Evolutionary conservation across 495 filamentous ascomycete species (phyloP), one percentile per base, ranked within the genome.

Genomic region (Xylona heveae): DNA sequence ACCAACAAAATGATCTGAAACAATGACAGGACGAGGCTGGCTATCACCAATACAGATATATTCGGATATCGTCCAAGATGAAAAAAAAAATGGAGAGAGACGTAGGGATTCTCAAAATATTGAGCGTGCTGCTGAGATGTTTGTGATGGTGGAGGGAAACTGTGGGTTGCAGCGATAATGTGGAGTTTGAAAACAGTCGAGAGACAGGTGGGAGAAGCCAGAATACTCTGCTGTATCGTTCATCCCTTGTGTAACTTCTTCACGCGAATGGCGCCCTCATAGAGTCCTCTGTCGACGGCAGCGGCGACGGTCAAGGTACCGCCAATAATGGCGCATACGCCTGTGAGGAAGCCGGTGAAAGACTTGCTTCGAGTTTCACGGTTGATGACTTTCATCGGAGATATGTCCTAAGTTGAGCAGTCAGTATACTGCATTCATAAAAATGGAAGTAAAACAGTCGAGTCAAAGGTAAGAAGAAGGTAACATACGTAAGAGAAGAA

Each of bases 341-440:
- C 88, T 1, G 85, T 82, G 26, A 99, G 45, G 58, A 99, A 95
- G 4, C 78, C 75, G 1, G 77, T 66, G 51, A 95, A 85, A 10
- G 72, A 70, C 58, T 94, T 94, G 12, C 70, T 55, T 13, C 80
- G 70, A 38, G 75, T 76, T 59, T 99, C 88, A 24, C 82, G 71
- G 59, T 95, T 99, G 57, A 99, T 77, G 26, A 99, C 90, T 55
- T 95, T 99, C 90, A 99, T 95, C 19, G 88, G 88, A 2, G 88
- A 95, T 54, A 99, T 95, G 49, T 99, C 88, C 74, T 82, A 37
- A 19, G 14, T 5, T 22, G 32, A 15, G 38, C n/a, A 38, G 33
- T 26, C 19, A 37, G 40, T 15, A 12, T 17, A 5, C 17, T 6
- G 6, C n/a, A 4, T 25, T 26, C 7, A 13, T 24, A 9, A 38